These are phyloP conservation scores for Auxenochlorella protothecoides DNA, from an alignment of 139 green algal genomes.

Conservation along the genomic window DNA sequence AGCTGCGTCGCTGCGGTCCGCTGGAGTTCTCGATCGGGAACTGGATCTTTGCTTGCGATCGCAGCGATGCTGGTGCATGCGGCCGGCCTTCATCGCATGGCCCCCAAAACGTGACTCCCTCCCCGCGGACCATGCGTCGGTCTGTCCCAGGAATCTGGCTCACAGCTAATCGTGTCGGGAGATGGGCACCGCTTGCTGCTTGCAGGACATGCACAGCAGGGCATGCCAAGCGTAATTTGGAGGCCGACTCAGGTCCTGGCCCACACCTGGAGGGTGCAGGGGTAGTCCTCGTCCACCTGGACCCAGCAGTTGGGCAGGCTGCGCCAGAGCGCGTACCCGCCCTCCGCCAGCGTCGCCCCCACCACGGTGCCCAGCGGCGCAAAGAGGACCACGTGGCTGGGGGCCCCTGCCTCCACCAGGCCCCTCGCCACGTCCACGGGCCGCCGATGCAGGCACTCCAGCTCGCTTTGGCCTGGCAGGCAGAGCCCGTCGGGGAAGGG, in stretches of 20 bases:
- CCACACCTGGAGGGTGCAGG: constrained; percentile 10
- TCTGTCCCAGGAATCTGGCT: no score
- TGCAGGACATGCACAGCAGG: no score
- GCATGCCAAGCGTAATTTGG: not conserved
- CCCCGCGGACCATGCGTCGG: no score
- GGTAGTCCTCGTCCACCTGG: constrained; percentile 12
- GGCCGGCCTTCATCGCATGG: no score
- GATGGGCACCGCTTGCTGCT: no score
- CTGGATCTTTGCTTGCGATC: not conserved
- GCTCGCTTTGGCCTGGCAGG: not conserved
- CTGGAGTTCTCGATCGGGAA: no score
- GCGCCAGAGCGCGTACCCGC: not conserved
- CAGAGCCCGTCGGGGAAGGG: not conserved
- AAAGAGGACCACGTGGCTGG: constrained; percentile 5
- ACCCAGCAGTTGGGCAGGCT: constrained; percentile 13
- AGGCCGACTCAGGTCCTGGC: no score
- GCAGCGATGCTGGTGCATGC: not conserved
- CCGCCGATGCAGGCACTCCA: not conserved
- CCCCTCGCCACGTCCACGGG: no score
- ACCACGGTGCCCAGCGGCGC: not conserved
- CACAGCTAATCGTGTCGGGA: no score
- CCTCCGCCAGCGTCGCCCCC: not conserved
- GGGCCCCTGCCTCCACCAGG: not conserved
- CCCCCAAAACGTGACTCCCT: no score
- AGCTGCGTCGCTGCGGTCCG: no score